These are phyloP conservation scores for Annulohypoxylon truncatum DNA, from an alignment of 2,329 filamentous ascomycete genomes.

Conservation along the genomic window DNA sequence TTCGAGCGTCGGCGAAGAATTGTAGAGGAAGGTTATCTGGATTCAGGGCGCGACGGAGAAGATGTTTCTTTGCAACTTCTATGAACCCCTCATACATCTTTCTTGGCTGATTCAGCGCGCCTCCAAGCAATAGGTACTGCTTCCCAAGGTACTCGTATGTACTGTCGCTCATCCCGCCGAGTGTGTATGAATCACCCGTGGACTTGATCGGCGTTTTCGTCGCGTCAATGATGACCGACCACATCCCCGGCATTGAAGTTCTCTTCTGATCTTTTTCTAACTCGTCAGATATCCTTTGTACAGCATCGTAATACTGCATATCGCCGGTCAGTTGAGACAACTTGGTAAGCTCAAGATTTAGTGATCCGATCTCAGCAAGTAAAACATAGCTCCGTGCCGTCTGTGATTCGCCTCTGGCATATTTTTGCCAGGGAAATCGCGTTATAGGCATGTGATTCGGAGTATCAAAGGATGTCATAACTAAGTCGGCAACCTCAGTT, in stretches of 20 bases:
- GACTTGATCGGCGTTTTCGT: slow-evolving; percentile 67
- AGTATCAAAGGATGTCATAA: slow-evolving; percentile 76
- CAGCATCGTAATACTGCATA: slow-evolving; percentile 70
- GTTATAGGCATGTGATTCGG: slow-evolving; percentile 73
- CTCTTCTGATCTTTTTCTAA: slow-evolving; percentile 65
- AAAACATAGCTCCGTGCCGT: slow-evolving; percentile 56
- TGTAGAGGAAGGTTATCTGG: slow-evolving; percentile 58
- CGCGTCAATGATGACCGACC: slow-evolving; percentile 66
- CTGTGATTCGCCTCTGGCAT: slow-evolving; percentile 56
- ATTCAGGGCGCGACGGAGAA: slow-evolving; percentile 59
- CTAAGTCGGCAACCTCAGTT: slow-evolving; percentile 70
- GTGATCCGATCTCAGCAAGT: slow-evolving; percentile 66
- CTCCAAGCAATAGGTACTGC: slow-evolving; percentile 74
- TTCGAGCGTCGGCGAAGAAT: slow-evolving; percentile 60
- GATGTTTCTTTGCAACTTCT: slow-evolving; percentile 57
- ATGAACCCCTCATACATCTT: slow-evolving; percentile 61
- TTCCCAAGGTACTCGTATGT: slow-evolving; percentile 74
- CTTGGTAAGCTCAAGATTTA: slow-evolving; percentile 72
- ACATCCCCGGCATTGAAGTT: slow-evolving; percentile 71
- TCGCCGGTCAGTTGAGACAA: slow-evolving; percentile 72
- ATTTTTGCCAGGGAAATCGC: slow-evolving; percentile 69
- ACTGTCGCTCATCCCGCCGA: slow-evolving; percentile 68
- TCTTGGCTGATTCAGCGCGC: slow-evolving; percentile 62
- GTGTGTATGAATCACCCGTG: slow-evolving; percentile 63
- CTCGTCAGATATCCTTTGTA: slow-evolving; percentile 66